Base-by-base conservation (phyloP, 2,329 filamentous ascomycete species). In the Didymella glomerata region DNA sequence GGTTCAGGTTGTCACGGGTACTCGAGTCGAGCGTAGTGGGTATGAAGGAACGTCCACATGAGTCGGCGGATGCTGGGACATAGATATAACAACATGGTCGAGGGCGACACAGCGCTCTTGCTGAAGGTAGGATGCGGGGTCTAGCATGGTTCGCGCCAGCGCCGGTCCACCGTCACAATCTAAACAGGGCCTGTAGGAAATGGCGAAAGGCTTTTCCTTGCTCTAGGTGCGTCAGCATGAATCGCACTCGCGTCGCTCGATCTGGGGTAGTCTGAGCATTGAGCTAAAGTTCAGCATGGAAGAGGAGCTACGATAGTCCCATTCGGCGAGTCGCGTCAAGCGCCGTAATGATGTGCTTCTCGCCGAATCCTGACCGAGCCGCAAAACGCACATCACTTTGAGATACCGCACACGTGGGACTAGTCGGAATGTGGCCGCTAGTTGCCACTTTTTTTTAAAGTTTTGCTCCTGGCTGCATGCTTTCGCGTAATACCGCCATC, bases 51-150 rank as follows among this genome's bases (percentile, higher is more conserved):
- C 50, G 63, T 64, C 56, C 61, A 58, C 68, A 65, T 63, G 58
- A 66, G 61, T 68, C 67, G 69, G 63, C 57, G 66, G 61, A 60
- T 54, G 64, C 50, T 67, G 66, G 55, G 60, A 44, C 24, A 51
- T 71, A 73, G 73, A 74, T 75, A 69, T 74, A 65, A 63, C 64
- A 67, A 56, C 64, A 68, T 69, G 56, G 61, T 64, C 50, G 32
- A 50, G 61, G 65, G 65, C 60, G 60, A 65, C 62, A 57, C 61
- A 64, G 65, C 59, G 54, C 61, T 64, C 61, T 62, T 60, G 59
- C 63, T 61, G 65, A 65, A 61, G 61, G 59, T 62, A 65, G 55
- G 66, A 71, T 74, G 73, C 73, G 73, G 73, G 73, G 73, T 75
- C 49, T 63, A 65, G 64, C 63, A 70, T 72, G 66, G 72, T 75